Conservation (phyloP, 2,329 filamentous ascomycete species). For the Paecilomyces sp. region DNA sequence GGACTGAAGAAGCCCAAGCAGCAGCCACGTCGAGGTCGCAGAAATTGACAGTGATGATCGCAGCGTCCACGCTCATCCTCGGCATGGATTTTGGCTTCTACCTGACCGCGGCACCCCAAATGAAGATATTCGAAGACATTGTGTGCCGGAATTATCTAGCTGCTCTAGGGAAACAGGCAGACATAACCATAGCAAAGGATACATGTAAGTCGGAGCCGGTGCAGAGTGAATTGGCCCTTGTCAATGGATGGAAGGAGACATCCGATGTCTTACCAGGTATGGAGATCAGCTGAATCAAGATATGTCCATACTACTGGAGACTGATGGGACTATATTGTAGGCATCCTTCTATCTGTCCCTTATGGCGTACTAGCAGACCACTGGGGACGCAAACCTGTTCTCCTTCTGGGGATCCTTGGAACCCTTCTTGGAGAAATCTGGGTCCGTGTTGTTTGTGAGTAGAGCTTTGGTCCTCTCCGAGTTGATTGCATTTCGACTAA, state of each 20-base stretch:
- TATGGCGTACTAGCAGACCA: conserved; percentile 23
- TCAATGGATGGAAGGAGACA: conserved; percentile 21
- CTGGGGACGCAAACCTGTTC: conserved; percentile 19
- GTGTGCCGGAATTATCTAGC: too few species aligned
- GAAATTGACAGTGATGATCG: too few species aligned
- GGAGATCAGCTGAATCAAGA: background rate
- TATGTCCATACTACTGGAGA: background rate
- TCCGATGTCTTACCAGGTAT: conserved; percentile 15
- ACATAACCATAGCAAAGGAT: too few species aligned
- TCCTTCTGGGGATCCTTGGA: conserved; percentile 15
- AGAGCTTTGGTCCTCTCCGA: too few species aligned
- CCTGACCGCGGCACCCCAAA: too few species aligned
- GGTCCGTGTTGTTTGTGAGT: conserved; percentile 21
- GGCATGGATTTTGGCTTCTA: too few species aligned
- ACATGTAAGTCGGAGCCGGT: conserved; percentile 22
- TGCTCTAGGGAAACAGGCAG: too few species aligned
- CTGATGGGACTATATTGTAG: conserved; percentile 5
- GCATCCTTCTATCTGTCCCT: conserved; percentile 20
- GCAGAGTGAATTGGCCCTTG: conserved; percentile 21
- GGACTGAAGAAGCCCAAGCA: too few species aligned
- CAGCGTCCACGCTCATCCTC: too few species aligned
- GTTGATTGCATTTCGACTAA: background rate
- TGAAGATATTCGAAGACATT: too few species aligned
- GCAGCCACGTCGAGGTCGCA: too few species aligned
- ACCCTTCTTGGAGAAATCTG: conserved; percentile 16